These are phyloP conservation scores for Picea sitchensis DNA, from an alignment of 75 land plant species.

Conservation along the genomic window DNA sequence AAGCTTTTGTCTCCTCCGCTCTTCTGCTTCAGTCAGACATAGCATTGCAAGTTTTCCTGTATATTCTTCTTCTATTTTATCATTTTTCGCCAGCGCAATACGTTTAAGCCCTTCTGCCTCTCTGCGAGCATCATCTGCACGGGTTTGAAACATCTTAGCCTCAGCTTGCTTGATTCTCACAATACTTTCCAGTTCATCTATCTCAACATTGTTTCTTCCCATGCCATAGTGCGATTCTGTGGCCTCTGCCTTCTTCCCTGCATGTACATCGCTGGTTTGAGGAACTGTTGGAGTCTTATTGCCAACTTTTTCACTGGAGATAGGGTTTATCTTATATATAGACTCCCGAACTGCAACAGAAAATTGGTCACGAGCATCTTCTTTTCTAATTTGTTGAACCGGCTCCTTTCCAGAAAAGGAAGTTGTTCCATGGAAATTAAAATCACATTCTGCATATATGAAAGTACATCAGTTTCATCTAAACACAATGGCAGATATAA, in stretches of 20 bases:
- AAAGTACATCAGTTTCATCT: background rate
- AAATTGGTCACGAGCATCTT: conserved; percentile 12
- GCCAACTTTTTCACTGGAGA: conserved; percentile 12
- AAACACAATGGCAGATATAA: background rate
- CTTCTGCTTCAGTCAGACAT: conserved; percentile 79
- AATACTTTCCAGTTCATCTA: conserved; percentile 80
- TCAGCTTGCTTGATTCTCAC: conserved; percentile 87
- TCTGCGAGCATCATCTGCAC: conserved; percentile 86
- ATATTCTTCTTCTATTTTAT: conserved; percentile 88
- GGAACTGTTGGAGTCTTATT: conserved; percentile 19
- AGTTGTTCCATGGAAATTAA: conserved; percentile 25
- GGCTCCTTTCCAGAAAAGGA: conserved; percentile 16
- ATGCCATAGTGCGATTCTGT: conserved; percentile 43
- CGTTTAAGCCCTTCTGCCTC: conserved; percentile 64
- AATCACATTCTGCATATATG: conserved; percentile 28
- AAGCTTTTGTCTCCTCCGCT: conserved; percentile 60
- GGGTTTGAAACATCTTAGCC: conserved; percentile 82
- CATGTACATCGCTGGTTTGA: conserved; percentile 32
- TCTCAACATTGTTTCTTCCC: conserved; percentile 49
- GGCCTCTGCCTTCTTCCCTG: conserved; percentile 34
- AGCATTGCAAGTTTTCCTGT: conserved; percentile 66
- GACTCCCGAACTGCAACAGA: conserved; percentile 14
- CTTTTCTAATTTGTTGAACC: conserved; percentile 16
- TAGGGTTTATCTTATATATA: conserved; percentile 13
- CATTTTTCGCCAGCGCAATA: conserved; percentile 48